Evolutionary conservation across 257 asterid genomes (phyloP).

Genomic region (Datura wrightii): DNA sequence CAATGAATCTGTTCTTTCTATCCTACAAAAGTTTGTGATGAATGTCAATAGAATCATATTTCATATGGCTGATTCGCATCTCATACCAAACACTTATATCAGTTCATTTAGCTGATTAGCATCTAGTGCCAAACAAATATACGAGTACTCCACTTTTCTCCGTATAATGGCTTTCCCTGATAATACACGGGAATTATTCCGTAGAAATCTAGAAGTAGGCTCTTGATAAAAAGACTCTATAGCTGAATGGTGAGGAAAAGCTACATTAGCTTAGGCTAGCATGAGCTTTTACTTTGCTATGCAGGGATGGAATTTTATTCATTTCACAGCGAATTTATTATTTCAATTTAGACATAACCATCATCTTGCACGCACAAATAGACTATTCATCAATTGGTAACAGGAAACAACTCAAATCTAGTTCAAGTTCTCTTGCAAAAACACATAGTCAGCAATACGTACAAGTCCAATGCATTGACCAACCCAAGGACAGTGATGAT

Average conservation of each 20-base stretch:
- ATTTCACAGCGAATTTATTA: not conserved
- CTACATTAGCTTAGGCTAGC: not conserved
- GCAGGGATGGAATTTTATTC: not conserved
- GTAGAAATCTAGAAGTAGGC: not conserved
- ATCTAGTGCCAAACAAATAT: not conserved
- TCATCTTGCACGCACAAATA: conserved; percentile 2
- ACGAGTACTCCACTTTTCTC: conserved; percentile 5
- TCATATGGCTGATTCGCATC: conserved; percentile 13
- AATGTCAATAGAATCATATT: not conserved
- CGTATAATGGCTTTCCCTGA: not conserved
- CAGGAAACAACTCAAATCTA: not conserved
- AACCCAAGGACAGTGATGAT: conserved; percentile 97
- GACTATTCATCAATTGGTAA: conserved; percentile 9
- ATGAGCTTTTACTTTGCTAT: not conserved
- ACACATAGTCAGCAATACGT: conserved; percentile 44
- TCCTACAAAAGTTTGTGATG: not conserved
- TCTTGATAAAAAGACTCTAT: conserved; percentile 14
- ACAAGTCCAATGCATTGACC: conserved; percentile 95
- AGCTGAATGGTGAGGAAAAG: conserved; percentile 14
- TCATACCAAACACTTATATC: not conserved
- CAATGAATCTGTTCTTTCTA: conserved; percentile 7
- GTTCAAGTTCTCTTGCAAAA: not conserved
- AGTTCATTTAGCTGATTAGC: conserved; percentile 19
- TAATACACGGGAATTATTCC: not conserved
- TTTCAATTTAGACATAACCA: conserved; percentile 14